phyloP scores from a whole-genome alignment of 2,329 filamentous ascomycete genomes.

The Metarhizium rileyi region DNA sequence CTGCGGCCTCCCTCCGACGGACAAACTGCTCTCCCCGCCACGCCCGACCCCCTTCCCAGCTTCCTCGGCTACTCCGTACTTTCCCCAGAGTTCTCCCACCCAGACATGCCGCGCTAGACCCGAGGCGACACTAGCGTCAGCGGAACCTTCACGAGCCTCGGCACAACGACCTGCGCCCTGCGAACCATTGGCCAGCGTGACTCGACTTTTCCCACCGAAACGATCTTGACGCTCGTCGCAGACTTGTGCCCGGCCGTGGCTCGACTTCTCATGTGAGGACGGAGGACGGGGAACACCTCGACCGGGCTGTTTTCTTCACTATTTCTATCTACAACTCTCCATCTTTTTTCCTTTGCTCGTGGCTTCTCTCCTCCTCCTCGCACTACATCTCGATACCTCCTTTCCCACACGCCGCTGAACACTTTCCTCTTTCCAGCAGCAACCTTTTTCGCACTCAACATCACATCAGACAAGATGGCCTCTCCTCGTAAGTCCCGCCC shows the following conservation, averaged over 20 bases:
- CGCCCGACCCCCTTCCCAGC: not conserved
- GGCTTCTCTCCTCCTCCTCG: not conserved
- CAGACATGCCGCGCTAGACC: not conserved
- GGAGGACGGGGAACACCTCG: not conserved
- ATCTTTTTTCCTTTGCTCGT: not conserved
- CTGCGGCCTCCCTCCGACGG: not conserved
- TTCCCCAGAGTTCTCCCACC: not conserved
- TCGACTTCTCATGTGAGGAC: not conserved
- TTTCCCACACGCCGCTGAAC: not conserved
- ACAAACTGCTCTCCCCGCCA: not conserved
- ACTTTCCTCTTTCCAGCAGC: not conserved
- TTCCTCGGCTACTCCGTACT: conserved; percentile 7
- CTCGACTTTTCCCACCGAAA: not conserved
- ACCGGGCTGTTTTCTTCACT: not conserved
- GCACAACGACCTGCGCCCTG: conserved; percentile 1
- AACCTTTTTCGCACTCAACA: too few relatives aligned
- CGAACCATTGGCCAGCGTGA: conserved; percentile 1
- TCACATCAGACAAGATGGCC: conserved; percentile 6
- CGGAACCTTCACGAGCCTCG: conserved; percentile 3
- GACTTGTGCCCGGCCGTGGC: too few relatives aligned
- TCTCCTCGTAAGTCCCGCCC: conserved; percentile 11
- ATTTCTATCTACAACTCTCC: not conserved
- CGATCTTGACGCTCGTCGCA: not conserved
- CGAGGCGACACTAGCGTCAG: not conserved
- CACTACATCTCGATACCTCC: not conserved